Conservation (phyloP, 352 stramenopile genomes). For the Thalassiosira livingstoniorum region DNA sequence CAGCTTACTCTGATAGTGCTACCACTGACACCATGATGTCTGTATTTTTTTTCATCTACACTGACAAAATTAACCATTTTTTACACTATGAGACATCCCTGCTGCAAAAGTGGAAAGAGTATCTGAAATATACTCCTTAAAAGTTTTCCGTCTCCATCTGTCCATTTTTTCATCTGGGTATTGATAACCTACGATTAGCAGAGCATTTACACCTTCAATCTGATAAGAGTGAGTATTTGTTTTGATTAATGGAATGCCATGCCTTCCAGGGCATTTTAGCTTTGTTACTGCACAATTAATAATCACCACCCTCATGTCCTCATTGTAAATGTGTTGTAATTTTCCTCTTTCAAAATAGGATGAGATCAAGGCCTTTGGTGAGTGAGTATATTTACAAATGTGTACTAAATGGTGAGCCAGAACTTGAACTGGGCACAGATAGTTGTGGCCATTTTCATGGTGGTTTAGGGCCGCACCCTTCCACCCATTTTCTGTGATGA, state of each 20-base stretch:
- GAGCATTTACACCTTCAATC: neutral
- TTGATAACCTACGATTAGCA: neutral
- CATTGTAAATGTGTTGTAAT: too few species aligned
- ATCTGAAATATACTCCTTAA: slow-evolving; percentile 20
- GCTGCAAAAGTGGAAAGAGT: neutral
- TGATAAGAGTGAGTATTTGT: neutral
- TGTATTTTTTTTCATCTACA: neutral
- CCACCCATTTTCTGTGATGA: slow-evolving; percentile 1
- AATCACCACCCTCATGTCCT: neutral
- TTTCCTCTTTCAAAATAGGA: too few species aligned
- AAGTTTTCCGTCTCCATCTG: slow-evolving; percentile 9
- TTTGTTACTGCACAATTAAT: neutral
- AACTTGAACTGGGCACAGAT: neutral
- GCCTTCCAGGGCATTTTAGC: neutral
- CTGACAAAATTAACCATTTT: neutral
- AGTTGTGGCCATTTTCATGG: neutral
- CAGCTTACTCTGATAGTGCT: too few species aligned
- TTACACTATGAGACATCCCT: neutral
- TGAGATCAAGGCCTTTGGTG: too few species aligned
- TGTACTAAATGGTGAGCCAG: neutral
- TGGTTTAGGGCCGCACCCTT: neutral
- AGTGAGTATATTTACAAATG: neutral
- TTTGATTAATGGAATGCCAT: neutral
- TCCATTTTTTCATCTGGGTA: slow-evolving; percentile 1
- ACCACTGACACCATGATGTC: neutral